These are phyloP conservation scores for Yamadazyma pseudoaaseri DNA, from an alignment of 1,139 yeast genomes.

Conservation along the genomic window DNA sequence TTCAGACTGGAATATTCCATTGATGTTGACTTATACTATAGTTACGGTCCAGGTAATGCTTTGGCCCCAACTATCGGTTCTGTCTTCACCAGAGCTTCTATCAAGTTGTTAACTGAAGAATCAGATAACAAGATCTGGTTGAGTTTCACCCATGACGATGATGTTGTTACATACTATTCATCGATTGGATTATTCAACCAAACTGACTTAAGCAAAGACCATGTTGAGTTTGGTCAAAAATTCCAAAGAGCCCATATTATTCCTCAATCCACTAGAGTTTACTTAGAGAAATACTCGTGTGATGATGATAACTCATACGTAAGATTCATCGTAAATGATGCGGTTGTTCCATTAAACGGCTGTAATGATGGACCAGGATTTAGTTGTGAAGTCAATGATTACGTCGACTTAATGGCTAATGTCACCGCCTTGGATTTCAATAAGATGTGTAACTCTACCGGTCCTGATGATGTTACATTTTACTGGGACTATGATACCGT, in stretches of 20 bases:
- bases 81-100: constrained; percentile 47
- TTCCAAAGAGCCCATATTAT: constrained; percentile 48
- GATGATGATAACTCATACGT: constrained; percentile 40
- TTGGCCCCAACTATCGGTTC: constrained; percentile 44
- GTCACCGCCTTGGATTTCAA: constrained; percentile 26
- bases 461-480: constrained; percentile 31
- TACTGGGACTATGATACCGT: constrained; percentile 32
- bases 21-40: constrained; percentile 47
- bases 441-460: constrained; percentile 35
- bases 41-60: constrained; percentile 50
- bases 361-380: constrained; percentile 60
- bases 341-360: constrained; percentile 46
- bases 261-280: constrained; percentile 59
- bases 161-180: constrained; percentile 47
- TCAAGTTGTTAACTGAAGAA: constrained; percentile 38
- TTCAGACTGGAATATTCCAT: constrained; percentile 39
- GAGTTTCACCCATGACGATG: constrained; percentile 63
- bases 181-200: constrained; percentile 47
- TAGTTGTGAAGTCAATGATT: constrained; percentile 49
- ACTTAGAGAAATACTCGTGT: constrained; percentile 48
- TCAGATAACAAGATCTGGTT: constrained; percentile 33
- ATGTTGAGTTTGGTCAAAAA: constrained; percentile 38
- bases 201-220: constrained; percentile 18
- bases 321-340: constrained; percentile 53
- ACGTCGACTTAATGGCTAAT: constrained; percentile 21